Percentiles rank a stretch among this genome's conserved stretches.
Evolutionary conservation across 164 flowering plant genomes (phyloP).

Genomic region (Sedum album): DNA sequence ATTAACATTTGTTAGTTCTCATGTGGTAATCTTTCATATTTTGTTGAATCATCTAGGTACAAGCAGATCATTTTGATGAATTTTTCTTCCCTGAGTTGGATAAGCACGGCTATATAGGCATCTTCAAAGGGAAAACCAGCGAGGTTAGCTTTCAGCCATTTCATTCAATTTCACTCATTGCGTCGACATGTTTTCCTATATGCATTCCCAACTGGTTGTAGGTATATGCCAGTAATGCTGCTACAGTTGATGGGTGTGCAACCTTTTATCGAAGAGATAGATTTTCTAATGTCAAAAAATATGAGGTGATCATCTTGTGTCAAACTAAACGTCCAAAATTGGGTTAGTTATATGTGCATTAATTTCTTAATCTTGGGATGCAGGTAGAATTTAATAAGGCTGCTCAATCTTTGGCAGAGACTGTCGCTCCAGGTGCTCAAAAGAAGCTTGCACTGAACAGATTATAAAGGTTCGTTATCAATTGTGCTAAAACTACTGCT

Average conservation of each 20-base stretch:
- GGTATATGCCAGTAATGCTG: conserved; percentile 56
- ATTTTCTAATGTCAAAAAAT: conserved; percentile 93
- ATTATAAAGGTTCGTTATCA: conserved; percentile 55
- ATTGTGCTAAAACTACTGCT: background rate
- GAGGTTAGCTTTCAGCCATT: conserved; percentile 44
- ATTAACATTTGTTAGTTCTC: background rate
- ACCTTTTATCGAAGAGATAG: conserved; percentile 93
- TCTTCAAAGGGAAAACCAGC: conserved; percentile 78
- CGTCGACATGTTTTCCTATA: background rate
- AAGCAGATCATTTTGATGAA: conserved; percentile 88
- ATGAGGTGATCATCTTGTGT: conserved; percentile 49
- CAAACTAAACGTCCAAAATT: background rate
- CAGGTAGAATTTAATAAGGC: conserved; percentile 99
- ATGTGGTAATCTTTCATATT: background rate
- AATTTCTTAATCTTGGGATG: conserved; percentile 6
- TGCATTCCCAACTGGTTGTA: conserved; percentile 18
- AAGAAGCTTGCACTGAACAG: conserved; percentile 78
- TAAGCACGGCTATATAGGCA: conserved; percentile 89
- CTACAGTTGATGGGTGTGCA: conserved; percentile 89
- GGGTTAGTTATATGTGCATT: background rate
- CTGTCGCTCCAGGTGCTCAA: conserved; percentile 64
- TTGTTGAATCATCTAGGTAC: conserved; percentile 56
- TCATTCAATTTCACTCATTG: background rate
- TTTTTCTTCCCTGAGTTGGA: conserved; percentile 91
- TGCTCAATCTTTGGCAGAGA: conserved; percentile 94